These are phyloP conservation scores for Penicillium crystallinum DNA, from an alignment of 495 filamentous ascomycete genomes.

Conservation along the genomic window DNA sequence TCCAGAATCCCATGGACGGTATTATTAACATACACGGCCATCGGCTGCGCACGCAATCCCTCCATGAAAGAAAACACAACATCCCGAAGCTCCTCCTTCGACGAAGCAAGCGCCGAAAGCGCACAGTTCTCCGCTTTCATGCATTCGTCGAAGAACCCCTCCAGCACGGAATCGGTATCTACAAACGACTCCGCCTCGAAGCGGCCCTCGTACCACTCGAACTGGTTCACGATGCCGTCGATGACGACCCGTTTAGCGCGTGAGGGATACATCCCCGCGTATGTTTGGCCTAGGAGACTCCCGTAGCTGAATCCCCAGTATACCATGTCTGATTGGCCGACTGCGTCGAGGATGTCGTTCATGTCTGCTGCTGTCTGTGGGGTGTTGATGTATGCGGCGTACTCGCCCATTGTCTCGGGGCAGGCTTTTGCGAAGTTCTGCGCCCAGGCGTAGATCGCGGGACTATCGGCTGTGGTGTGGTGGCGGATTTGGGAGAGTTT, in stretches of 20 bases:
- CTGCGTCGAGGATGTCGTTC: conserved; percentile 42
- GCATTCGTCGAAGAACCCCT: conserved; percentile 42
- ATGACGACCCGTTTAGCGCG: conserved; percentile 13
- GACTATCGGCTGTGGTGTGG: conserved; percentile 27
- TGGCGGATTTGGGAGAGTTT: conserved; percentile 20
- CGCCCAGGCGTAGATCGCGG: conserved; percentile 37
- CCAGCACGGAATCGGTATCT: conserved; percentile 34
- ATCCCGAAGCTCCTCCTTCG: conserved; percentile 27
- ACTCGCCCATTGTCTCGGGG: conserved; percentile 36
- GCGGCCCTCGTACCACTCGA: conserved; percentile 28
- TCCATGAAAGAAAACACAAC: conserved; percentile 21
- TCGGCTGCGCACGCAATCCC: conserved; percentile 25
- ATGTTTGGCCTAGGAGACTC: conserved; percentile 15
- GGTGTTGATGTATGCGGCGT: conserved; percentile 39
- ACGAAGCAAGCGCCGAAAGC: conserved; percentile 20
- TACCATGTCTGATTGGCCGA: conserved; percentile 30
- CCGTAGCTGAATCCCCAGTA: conserved; percentile 20
- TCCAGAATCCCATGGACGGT: conserved; percentile 32
- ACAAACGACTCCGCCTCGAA: conserved; percentile 15
- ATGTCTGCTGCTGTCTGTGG: conserved; percentile 48
- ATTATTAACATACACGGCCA: conserved; percentile 39
- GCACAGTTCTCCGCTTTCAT: conserved; percentile 29
- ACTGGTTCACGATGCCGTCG: conserved; percentile 13
- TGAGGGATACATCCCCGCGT: conserved; percentile 10
- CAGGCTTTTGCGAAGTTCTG: conserved; percentile 34